Conservation (phyloP, 2,329 filamentous ascomycete species). For the Calonectria hawksworthii region DNA sequence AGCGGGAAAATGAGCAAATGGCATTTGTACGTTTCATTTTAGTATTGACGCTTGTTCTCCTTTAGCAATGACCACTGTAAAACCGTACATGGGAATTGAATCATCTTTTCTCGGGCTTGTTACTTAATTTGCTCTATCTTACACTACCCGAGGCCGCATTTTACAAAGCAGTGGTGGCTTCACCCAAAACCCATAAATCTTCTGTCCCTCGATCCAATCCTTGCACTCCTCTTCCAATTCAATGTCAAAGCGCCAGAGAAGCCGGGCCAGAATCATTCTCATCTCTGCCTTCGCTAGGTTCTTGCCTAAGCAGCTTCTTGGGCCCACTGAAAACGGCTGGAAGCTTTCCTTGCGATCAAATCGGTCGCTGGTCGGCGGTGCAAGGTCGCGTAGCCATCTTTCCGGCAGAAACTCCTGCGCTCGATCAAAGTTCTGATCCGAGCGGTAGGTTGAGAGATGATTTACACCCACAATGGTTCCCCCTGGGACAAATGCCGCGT, state of each 20-base stretch:
- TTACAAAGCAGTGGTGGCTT: conserved; percentile 33
- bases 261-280: conserved; percentile 30
- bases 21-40: background rate
- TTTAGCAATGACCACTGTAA: background rate
- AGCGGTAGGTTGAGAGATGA: conserved; percentile 33
- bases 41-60: background rate
- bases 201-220: conserved; percentile 34
- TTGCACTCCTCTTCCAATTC: conserved; percentile 24
- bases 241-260: conserved; percentile 39
- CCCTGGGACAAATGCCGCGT: conserved; percentile 32
- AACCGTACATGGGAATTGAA: background rate
- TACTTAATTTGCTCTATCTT: too few species aligned
- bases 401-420: conserved; percentile 29
- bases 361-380: background rate
- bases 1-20: background rate
- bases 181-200: conserved; percentile 40
- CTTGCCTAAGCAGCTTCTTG: conserved; percentile 36
- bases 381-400: conserved; percentile 26
- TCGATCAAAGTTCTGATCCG: conserved; percentile 25
- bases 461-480: conserved; percentile 36
- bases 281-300: conserved; percentile 39
- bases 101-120: background rate
- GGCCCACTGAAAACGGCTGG: conserved; percentile 37
- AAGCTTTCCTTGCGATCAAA: conserved; percentile 28
- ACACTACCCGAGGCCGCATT: conserved; percentile 1